phyloP scores from a whole-genome alignment of 2,329 filamentous ascomycete species.

The Calycina herbarum region DNA sequence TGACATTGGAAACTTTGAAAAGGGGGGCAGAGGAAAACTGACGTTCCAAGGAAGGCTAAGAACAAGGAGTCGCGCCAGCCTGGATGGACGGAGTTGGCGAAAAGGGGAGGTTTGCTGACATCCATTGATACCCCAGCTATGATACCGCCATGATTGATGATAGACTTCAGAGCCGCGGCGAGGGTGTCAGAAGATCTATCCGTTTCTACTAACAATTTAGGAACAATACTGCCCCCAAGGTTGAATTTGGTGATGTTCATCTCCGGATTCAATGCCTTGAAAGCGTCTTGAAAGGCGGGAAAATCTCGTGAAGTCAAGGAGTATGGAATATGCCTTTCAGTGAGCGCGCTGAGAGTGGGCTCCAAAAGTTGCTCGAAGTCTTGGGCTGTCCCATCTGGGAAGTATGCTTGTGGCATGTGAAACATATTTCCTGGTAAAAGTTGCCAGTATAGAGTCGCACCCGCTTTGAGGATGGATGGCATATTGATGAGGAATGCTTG shows the following conservation, averaged over 20 bases:
- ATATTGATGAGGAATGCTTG: constrained; percentile 11
- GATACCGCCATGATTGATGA: constrained; percentile 11
- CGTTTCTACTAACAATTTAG: constrained; percentile 4
- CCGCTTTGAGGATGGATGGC: neutral
- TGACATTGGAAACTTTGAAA: too few relatives aligned
- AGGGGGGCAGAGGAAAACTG: neutral
- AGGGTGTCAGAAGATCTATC: neutral
- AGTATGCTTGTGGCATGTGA: constrained; percentile 14
- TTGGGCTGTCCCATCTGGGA: constrained; percentile 13
- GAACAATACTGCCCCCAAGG: constrained; percentile 16
- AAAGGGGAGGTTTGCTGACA: neutral
- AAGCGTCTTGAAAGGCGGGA: constrained; percentile 13
- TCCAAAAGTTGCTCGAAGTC: constrained; percentile 9
- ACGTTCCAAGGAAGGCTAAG: constrained; percentile 8
- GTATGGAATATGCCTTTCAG: neutral
- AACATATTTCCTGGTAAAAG: constrained; percentile 16
- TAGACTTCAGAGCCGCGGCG: constrained; percentile 7
- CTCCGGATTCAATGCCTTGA: constrained; percentile 6
- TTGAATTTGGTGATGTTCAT: constrained; percentile 12
- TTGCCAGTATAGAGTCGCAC: neutral
- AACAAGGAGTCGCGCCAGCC: constrained; percentile 14
- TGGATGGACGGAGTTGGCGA: constrained; percentile 9
- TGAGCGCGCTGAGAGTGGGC: constrained; percentile 2
- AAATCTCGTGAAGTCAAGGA: constrained; percentile 10
- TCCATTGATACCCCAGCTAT: constrained; percentile 15